Conservation (phyloP, 1,139 yeast genomes). For the Yamadazyma epiphylla region DNA sequence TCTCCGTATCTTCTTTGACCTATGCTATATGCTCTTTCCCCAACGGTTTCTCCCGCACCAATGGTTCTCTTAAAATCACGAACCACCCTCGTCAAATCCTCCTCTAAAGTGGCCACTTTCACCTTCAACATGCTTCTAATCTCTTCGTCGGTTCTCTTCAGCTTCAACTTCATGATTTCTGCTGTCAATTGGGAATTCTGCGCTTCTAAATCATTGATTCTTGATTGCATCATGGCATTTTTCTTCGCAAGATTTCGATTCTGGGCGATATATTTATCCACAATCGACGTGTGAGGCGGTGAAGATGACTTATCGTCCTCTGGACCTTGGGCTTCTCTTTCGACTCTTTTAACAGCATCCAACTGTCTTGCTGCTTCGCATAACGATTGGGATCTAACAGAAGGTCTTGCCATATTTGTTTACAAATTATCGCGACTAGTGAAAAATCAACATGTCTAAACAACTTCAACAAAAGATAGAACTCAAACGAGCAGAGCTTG, state of each 20-base stretch:
- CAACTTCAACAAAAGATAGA: conserved; percentile 31
- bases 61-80: too few species aligned
- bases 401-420: conserved; percentile 16
- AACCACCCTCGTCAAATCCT: too few species aligned
- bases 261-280: conserved; percentile 31
- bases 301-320: too few species aligned
- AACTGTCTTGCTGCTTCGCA: neutral
- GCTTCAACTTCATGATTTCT: too few species aligned
- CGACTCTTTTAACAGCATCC: too few species aligned
- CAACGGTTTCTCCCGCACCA: too few species aligned
- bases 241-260: conserved; percentile 54
- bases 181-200: conserved; percentile 18
- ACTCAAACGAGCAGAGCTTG: conserved; percentile 52
- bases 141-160: too few species aligned
- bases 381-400: conserved; percentile 13
- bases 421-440: neutral
- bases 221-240: conserved; percentile 48
- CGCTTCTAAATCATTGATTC: conserved; percentile 48
- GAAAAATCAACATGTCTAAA: conserved; percentile 2
- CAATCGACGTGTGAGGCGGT: neutral
- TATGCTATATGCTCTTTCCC: too few species aligned
- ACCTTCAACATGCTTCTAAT: too few species aligned
- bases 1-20: too few species aligned
- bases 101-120: too few species aligned
- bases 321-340: too few species aligned